Evolutionary conservation across 371 early-diverging fungal genomes (phyloP).

Genomic region (Nosema granulosis): DNA sequence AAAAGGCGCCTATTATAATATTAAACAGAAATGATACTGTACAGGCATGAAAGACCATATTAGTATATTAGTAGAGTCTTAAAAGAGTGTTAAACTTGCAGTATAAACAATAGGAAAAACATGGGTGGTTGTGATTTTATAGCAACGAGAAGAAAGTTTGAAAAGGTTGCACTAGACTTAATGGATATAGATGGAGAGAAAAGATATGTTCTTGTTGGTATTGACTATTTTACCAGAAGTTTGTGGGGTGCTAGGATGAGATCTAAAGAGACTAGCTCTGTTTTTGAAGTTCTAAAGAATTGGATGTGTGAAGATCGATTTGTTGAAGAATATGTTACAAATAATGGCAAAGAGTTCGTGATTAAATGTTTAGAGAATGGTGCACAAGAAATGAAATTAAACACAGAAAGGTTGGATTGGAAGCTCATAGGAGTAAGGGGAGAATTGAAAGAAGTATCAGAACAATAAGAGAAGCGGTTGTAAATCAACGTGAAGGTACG

Average conservation of each 20-base stretch:
- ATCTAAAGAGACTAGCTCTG: neutral
- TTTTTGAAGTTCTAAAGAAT: neutral
- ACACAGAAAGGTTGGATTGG: neutral
- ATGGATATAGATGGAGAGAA: neutral
- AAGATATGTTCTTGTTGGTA: neutral
- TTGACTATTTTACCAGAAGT: conserved; percentile 32
- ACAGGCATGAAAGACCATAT: no score
- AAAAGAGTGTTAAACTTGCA: conserved; percentile 30
- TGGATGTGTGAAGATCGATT: neutral
- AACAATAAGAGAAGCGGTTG: neutral
- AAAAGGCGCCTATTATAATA: conserved; percentile 19
- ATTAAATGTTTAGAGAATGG: neutral
- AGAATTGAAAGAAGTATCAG: neutral
- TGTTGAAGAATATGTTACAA: neutral
- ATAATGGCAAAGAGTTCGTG: conserved; percentile 12
- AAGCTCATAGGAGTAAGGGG: conserved; percentile 1
- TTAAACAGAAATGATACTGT: no score
- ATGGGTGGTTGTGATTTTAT: neutral
- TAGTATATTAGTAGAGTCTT: conserved; percentile 1
- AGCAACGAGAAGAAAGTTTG: conserved; percentile 5
- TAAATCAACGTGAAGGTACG: neutral
- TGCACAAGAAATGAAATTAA: neutral
- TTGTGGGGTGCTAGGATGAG: neutral
- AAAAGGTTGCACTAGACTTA: neutral
- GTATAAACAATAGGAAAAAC: conserved; percentile 8